Evolutionary conservation across 768 basidiomycete genomes (phyloP).

Genomic region (Tylopilus rubrobrunneus): DNA sequence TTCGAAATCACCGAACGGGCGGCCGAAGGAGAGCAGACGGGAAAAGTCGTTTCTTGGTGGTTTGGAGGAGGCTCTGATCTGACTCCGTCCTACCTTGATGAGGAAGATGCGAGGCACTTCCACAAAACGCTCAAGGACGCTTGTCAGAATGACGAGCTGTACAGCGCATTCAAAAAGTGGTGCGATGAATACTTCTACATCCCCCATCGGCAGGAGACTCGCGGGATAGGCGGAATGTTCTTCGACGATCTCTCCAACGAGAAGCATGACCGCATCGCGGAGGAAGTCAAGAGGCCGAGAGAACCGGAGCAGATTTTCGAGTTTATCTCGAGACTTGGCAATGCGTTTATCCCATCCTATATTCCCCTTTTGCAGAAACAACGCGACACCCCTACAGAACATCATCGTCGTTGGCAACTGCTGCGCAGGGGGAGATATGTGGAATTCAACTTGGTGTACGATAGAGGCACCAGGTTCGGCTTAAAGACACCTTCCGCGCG

Average conservation of each 20-base stretch:
- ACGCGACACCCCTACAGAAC: constrained; percentile 55
- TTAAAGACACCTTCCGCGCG: constrained; percentile 80
- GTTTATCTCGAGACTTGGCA: constrained; percentile 67
- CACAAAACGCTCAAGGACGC: constrained; percentile 73
- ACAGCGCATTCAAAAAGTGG: constrained; percentile 86
- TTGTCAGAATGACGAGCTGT: constrained; percentile 70
- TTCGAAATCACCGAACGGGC: constrained; percentile 79
- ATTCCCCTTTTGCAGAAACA: constrained; percentile 75
- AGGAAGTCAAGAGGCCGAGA: constrained; percentile 45
- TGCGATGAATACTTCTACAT: constrained; percentile 98
- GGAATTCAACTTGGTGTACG: constrained; percentile 88
- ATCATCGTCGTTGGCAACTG: constrained; percentile 88
- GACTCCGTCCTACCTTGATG: constrained; percentile 89
- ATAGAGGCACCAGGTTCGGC: constrained; percentile 86
- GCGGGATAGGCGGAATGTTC: constrained; percentile 94
- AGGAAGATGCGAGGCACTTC: constrained; percentile 84
- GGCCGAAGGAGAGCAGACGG: constrained; percentile 33
- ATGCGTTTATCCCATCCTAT: constrained; percentile 87
- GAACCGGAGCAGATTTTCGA: constrained; percentile 70
- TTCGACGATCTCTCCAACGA: constrained; percentile 86
- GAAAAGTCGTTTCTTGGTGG: constrained; percentile 87
- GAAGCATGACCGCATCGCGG: constrained; percentile 57
- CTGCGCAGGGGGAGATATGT: constrained; percentile 89
- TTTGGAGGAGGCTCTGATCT: constrained; percentile 96
- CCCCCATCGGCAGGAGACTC: constrained; percentile 77